Base-by-base conservation (phyloP, 2,329 filamentous ascomycete species). In the Fusarium illudens region DNA sequence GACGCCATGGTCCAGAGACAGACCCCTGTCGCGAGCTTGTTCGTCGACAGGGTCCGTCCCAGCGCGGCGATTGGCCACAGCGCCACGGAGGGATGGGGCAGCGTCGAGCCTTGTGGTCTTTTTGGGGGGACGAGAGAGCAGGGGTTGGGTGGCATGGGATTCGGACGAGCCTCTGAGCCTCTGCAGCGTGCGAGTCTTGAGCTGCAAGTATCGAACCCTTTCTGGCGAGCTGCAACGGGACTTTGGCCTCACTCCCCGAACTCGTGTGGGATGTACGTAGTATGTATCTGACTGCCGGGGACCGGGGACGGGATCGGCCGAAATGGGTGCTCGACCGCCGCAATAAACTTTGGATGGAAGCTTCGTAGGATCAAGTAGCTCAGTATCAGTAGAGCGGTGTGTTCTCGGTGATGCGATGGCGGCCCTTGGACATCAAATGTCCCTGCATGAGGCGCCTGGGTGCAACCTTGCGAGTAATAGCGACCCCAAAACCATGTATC, bases 1-100 rank as follows among this genome's bases (percentile, higher is more conserved):
- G 39, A 64, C 67, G 68, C 67, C 68, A 74, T 70, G 71, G 75
- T 51, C 58, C 56, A 72, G 64, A 69, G 52, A 54, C 54, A 52
- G 52, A 65, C 46, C 71, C 73, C 59, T 70, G 74, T 61, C 62
- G 52, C 64, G 68, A 74, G 71, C 67, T 75, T 75, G 73, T 75
- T 77, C 72, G 56, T 58, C 55, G 65, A 67, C 72, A 67, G 69
- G 68, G 73, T 64, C 37, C 27, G 50, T 62, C 49, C 62, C 59
- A 65, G 42, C 54, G 27, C 49, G 39, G 50, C 59, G 50, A 78
- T 78, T 78, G 76, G 76, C 44, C 61, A 25, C 56, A 29, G 25
- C 27, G 42, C 25, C 58, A 48, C 27, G 27, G 37, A 39, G 11
- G 25, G 25, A 64, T 62, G 62, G 64, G 46, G 59, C 64, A 49